Percentiles rank a stretch among this genome's conserved stretches.
phyloP scores from a whole-genome alignment of 73 alveolate species.

The Tetrahymena elliotti region DNA sequence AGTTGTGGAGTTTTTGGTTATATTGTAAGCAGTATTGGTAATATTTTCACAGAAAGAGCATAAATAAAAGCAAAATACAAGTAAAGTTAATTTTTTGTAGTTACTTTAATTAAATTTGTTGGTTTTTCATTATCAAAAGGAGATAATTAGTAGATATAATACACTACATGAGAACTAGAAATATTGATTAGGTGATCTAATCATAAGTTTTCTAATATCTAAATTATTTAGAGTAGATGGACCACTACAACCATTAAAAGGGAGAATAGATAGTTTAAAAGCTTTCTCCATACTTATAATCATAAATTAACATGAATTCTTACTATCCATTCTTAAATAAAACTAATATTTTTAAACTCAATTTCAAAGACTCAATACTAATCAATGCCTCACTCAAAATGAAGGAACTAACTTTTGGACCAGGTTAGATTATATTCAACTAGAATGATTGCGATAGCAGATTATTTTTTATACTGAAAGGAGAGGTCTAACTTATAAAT shows the following conservation, averaged over 20 bases:
- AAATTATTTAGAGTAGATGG: background rate
- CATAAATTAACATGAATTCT: background rate
- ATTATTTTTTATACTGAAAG: background rate
- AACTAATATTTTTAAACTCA: background rate
- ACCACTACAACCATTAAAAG: background rate
- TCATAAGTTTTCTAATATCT: background rate
- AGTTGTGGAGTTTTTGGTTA: conserved; percentile 40
- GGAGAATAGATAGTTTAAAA: background rate
- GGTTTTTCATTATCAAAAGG: background rate
- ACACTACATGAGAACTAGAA: background rate
- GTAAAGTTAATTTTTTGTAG: background rate
- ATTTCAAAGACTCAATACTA: background rate
- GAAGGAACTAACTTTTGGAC: background rate
- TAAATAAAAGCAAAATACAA: background rate
- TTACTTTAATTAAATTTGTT: background rate
- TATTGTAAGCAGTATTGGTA: conserved; percentile 18
- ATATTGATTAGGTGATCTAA: background rate
- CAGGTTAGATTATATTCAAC: background rate
- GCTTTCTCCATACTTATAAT: background rate
- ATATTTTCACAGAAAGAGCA: background rate
- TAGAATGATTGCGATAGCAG: background rate
- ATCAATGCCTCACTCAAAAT: background rate
- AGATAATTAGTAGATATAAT: background rate
- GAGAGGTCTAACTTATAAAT: background rate
- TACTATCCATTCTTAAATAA: background rate